phyloP scores from a whole-genome alignment of 768 basidiomycete species.

The Sarcodon aspratus region DNA sequence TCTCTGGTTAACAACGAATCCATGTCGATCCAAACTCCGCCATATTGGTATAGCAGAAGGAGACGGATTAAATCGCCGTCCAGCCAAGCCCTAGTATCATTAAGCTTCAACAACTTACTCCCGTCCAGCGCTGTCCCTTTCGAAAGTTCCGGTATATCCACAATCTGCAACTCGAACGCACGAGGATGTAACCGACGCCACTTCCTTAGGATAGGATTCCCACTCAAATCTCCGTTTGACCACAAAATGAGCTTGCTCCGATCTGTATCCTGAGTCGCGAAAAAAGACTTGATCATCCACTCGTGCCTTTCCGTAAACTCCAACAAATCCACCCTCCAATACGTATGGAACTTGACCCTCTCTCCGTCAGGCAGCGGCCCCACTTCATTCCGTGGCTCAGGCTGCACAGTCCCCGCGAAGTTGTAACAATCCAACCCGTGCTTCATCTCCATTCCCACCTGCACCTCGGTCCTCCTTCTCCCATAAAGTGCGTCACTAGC shows the following conservation, averaged over 20 bases:
- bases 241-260: constrained; percentile 69
- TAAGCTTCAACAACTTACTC: constrained; percentile 42
- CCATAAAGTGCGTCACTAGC: constrained; percentile 52
- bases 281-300: constrained; percentile 86
- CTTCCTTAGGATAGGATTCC: constrained; percentile 41
- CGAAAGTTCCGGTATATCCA: constrained; percentile 58
- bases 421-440: constrained; percentile 87
- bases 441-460: constrained; percentile 69
- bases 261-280: constrained; percentile 75
- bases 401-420: constrained; percentile 72
- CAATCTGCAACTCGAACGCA: constrained; percentile 57
- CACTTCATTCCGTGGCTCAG: constrained; percentile 2
- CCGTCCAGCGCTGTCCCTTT: constrained; percentile 69
- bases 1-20: constrained; percentile 88
- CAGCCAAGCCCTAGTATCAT: constrained; percentile 82
- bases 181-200: constrained; percentile 58
- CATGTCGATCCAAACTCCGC: constrained; percentile 98
- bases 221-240: constrained; percentile 74
- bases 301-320: constrained; percentile 77
- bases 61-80: constrained; percentile 90
- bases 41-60: constrained; percentile 79
- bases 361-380: constrained; percentile 18
- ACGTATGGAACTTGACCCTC: constrained; percentile 68
- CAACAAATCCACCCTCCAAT: constrained; percentile 87
- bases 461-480: constrained; percentile 55